phyloP scores from a whole-genome alignment of 169 alveolate genomes.

The Toxoplasma gondii region DNA sequence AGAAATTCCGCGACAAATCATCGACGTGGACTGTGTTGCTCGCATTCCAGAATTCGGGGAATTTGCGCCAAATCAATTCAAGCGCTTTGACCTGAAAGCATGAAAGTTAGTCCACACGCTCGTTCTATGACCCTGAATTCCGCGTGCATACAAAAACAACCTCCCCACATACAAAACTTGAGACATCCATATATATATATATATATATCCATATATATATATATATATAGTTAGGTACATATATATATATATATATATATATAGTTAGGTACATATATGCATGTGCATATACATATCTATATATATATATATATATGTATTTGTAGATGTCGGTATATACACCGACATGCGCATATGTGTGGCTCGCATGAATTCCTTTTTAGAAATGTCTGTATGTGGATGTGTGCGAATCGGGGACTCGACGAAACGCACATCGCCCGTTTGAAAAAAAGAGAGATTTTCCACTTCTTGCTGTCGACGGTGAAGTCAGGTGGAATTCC shows the following conservation, averaged over 20 bases:
- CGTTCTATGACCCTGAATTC: background rate
- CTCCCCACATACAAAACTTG: background rate
- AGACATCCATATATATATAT: background rate
- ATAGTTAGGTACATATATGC: too few relatives aligned
- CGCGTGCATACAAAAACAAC: background rate
- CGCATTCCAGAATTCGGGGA: conserved; percentile 42
- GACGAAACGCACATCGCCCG: background rate
- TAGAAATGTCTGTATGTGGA: too few relatives aligned
- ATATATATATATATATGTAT: background rate
- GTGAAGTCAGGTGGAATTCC: too few relatives aligned
- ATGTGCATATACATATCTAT: background rate
- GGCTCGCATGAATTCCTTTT: too few relatives aligned
- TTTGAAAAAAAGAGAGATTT: background rate
- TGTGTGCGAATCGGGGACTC: background rate
- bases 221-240: too few relatives aligned
- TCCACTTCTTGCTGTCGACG: too few relatives aligned
- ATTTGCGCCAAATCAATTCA: conserved; percentile 44
- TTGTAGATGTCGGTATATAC: too few relatives aligned
- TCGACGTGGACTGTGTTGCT: conserved; percentile 60
- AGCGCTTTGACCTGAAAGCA: conserved; percentile 50
- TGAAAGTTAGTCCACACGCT: background rate
- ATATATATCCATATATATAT: background rate
- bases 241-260: too few relatives aligned
- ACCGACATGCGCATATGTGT: too few relatives aligned
- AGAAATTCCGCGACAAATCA: conserved; percentile 46